Percentiles rank a stretch among this genome's conserved stretches.
Evolutionary conservation across 2,329 filamentous ascomycete genomes (phyloP).

Genomic region (Botrytis fragariae): DNA sequence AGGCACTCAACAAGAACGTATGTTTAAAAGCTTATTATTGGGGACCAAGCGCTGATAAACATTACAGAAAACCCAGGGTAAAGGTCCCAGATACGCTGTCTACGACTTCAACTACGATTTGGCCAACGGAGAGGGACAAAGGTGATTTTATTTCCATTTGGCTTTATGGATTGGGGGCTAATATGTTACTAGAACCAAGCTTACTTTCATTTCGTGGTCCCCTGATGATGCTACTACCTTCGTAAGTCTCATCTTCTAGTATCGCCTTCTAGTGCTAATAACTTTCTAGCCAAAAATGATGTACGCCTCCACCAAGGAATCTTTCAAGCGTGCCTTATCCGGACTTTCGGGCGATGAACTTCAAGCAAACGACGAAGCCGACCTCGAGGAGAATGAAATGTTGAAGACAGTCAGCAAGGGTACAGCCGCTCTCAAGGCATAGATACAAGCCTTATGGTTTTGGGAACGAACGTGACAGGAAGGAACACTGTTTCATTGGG

Average conservation of each 20-base stretch:
- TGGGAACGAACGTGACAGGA: constrained; percentile 16
- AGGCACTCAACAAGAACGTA: constrained; percentile 68
- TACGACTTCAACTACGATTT: constrained; percentile 81
- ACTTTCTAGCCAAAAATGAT: constrained; percentile 74
- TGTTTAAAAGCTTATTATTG: constrained; percentile 31
- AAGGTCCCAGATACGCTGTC: constrained; percentile 78
- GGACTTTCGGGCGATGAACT: constrained; percentile 68
- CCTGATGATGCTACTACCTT: constrained; percentile 76
- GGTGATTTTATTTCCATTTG: constrained; percentile 47
- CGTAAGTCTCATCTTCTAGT: constrained; percentile 38
- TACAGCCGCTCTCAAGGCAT: constrained; percentile 18
- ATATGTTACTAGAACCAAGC: constrained; percentile 60
- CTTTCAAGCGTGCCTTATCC: constrained; percentile 74
- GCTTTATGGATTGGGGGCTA: constrained; percentile 26
- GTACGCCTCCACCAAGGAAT: constrained; percentile 86
- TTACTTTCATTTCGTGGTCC: constrained; percentile 76
- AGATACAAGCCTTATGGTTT: constrained; percentile 11
- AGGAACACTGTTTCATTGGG: constrained; percentile 32
- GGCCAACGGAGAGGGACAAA: constrained; percentile 67
- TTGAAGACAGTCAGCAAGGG: constrained; percentile 64
- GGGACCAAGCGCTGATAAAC: constrained; percentile 17
- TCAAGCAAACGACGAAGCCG: constrained; percentile 80
- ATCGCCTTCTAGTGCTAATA: not conserved
- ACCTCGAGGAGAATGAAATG: constrained; percentile 75
- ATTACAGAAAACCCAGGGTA: constrained; percentile 53